These are phyloP conservation scores for Pseudocercospora eumusae DNA, from an alignment of 2,329 filamentous ascomycete species.

Conservation along the genomic window DNA sequence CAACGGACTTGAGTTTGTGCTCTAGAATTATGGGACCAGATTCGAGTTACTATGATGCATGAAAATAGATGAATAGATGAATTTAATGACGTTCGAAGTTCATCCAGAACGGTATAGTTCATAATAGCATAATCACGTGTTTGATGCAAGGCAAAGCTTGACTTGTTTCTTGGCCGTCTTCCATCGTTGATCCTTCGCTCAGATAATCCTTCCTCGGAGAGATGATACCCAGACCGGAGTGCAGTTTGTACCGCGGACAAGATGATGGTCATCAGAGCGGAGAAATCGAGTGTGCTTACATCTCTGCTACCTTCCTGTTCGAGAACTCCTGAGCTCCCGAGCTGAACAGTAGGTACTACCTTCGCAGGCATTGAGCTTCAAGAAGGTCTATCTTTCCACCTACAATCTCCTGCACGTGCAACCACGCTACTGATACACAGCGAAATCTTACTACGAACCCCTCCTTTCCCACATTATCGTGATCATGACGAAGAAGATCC, in stretches of 20 bases:
- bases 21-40: too few relatives aligned
- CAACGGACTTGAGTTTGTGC: too few relatives aligned
- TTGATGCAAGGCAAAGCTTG: neutral
- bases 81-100: too few relatives aligned
- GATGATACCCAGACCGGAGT: neutral
- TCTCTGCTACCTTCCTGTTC: neutral
- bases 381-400: neutral
- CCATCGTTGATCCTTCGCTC: neutral
- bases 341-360: neutral
- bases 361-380: neutral
- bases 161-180: neutral
- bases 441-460: neutral
- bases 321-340: neutral
- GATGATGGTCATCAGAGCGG: neutral
- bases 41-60: too few relatives aligned
- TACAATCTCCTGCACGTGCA: neutral
- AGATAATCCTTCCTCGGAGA: neutral
- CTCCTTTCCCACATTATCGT: neutral
- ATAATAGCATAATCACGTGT: too few relatives aligned
- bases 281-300: neutral
- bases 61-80: too few relatives aligned
- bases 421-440: neutral
- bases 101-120: too few relatives aligned
- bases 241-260: neutral
- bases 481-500: conserved; percentile 20